These are phyloP conservation scores for Thyridium curvatum DNA, from an alignment of 2,329 filamentous ascomycete genomes.

Conservation along the genomic window DNA sequence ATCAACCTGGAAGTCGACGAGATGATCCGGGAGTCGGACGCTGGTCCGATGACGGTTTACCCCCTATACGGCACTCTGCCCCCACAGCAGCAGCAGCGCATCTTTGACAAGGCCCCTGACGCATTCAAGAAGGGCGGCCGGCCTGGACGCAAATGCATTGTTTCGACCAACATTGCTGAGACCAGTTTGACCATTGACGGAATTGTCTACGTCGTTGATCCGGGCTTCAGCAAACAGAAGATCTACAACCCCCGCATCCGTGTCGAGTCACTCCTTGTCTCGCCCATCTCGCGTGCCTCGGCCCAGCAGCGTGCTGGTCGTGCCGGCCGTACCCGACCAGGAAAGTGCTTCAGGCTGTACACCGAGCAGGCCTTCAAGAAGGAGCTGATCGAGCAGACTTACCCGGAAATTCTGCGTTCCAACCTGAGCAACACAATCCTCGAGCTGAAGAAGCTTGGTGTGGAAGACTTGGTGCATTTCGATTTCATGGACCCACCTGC, in stretches of 20 bases:
- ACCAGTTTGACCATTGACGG: conserved; percentile 96
- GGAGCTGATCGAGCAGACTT: conserved; percentile 94
- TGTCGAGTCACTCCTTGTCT: conserved; percentile 95
- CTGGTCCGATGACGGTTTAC: conserved; percentile 84
- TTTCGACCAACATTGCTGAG: conserved; percentile 97
- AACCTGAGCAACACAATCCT: conserved; percentile 93
- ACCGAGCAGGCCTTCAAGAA: conserved; percentile 96
- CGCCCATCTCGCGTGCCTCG: conserved; percentile 94
- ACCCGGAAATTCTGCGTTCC: conserved; percentile 90
- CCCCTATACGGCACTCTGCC: conserved; percentile 91
- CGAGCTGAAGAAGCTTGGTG: conserved; percentile 93
- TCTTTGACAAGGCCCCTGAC: conserved; percentile 83
- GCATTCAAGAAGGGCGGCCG: conserved; percentile 68
- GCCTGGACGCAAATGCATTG: conserved; percentile 87
- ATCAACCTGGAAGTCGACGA: conserved; percentile 88
- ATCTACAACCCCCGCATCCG: conserved; percentile 97
- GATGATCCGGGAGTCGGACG: conserved; percentile 83
- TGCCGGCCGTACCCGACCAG: conserved; percentile 95
- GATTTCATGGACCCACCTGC: conserved; percentile 98
- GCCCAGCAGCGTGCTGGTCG: conserved; percentile 96
- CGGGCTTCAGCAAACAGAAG: conserved; percentile 98
- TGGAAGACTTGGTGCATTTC: conserved; percentile 95
- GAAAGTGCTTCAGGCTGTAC: conserved; percentile 97
- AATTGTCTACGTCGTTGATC: conserved; percentile 98
- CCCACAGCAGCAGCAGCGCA: conserved; percentile 86